These are phyloP conservation scores for Sclerotinia sclerotiorum DNA, from an alignment of 2,329 filamentous ascomycete genomes.

Conservation along the genomic window DNA sequence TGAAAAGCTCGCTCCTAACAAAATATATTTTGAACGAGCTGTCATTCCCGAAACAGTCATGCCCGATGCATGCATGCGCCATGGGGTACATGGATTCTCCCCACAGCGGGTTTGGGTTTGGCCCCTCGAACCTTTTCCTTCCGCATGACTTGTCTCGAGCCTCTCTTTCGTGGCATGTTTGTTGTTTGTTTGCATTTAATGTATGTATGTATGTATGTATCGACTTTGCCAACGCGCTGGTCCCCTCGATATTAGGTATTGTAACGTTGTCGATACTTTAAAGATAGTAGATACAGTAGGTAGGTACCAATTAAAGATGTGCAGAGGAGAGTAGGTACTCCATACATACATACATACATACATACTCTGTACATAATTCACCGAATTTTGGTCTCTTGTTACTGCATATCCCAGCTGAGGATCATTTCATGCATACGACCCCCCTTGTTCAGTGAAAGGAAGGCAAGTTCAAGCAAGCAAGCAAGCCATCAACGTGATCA, in stretches of 20 bases:
- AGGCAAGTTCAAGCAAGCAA: not conserved
- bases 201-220: too few relatives aligned
- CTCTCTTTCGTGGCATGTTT: not conserved
- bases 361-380: too few relatives aligned
- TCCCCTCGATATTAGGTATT: not conserved
- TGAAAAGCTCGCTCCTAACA: too few relatives aligned
- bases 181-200: not conserved
- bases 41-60: not conserved
- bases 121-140: not conserved
- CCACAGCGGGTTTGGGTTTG: not conserved
- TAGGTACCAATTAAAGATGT: not conserved
- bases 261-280: not conserved
- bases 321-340: not conserved
- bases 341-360: not conserved
- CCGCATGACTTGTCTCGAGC: constrained; percentile 6
- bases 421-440: constrained; percentile 14
- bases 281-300: too few relatives aligned
- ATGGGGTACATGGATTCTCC: not conserved
- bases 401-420: constrained; percentile 4
- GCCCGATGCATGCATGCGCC: not conserved
- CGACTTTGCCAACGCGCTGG: not conserved
- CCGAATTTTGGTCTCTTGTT: too few relatives aligned
- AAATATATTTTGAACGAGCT: too few relatives aligned
- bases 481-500: constrained; percentile 2
- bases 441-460: constrained; percentile 1